A percentile compares a stretch with the other conserved stretches of the same genome.
Conservation (phyloP, 805 yeast genomes). For the Candida insectorum region DNA sequence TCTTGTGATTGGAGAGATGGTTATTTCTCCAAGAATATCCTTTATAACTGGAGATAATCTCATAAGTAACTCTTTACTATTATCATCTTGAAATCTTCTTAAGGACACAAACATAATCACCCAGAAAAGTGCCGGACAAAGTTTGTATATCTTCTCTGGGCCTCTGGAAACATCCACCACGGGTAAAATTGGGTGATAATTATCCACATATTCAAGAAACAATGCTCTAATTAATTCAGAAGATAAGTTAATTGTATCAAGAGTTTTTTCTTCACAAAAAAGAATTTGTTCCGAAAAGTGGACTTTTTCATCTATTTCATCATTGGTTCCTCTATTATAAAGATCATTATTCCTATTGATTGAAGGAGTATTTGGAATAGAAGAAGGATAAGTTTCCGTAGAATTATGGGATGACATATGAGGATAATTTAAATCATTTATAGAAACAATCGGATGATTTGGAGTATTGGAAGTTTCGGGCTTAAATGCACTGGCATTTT, state of each 20-base stretch:
- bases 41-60: constrained; percentile 67
- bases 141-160: constrained; percentile 72
- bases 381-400: constrained; percentile 14
- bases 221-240: constrained; percentile 60
- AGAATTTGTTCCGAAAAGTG: constrained; percentile 17
- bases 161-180: constrained; percentile 80
- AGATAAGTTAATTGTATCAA: constrained; percentile 65
- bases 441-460: background rate
- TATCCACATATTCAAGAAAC: constrained; percentile 65
- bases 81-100: constrained; percentile 50
- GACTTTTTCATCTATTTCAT: constrained; percentile 1
- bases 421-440: background rate
- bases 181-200: constrained; percentile 84
- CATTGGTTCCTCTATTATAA: background rate
- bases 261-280: constrained; percentile 60
- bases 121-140: constrained; percentile 93
- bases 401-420: constrained; percentile 5
- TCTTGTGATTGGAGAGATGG: constrained; percentile 86
- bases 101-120: constrained; percentile 83
- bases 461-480: too few relatives aligned
- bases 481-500: background rate
- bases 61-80: constrained; percentile 45
- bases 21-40: constrained; percentile 77
- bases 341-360: constrained; percentile 12
- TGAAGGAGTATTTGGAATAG: constrained; percentile 30